phyloP scores from a whole-genome alignment of 208 protist species.

The Porcisia hertigi region DNA sequence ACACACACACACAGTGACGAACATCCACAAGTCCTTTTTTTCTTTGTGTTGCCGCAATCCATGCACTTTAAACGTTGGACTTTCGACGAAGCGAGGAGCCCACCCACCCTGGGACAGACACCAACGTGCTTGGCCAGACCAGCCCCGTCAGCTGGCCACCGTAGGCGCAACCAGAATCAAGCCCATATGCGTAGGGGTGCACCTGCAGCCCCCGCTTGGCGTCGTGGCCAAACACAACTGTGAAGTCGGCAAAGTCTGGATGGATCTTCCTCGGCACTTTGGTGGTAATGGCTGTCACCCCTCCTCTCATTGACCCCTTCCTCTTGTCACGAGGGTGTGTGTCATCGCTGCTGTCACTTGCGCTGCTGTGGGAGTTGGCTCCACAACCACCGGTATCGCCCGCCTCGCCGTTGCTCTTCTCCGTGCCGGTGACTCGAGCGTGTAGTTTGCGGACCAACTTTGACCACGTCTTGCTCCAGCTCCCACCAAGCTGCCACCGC shows the following conservation, averaged over 20 bases:
- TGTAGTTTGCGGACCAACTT: slow-evolving; percentile 24
- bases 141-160: slow-evolving; percentile 61
- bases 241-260: slow-evolving; percentile 24
- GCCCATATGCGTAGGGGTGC: slow-evolving; percentile 60
- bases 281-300: neutral
- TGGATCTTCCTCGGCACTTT: slow-evolving; percentile 14
- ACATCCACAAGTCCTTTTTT: neutral
- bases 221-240: slow-evolving; percentile 78
- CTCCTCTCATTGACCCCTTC: slow-evolving; percentile 1
- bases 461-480: slow-evolving; percentile 55
- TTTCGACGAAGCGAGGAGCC: slow-evolving; percentile 9
- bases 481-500: slow-evolving; percentile 28
- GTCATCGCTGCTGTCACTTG: neutral
- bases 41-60: neutral
- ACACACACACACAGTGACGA: no score
- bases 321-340: neutral
- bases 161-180: slow-evolving; percentile 78
- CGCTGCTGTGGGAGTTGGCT: neutral
- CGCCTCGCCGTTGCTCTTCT: neutral
- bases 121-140: slow-evolving; percentile 46
- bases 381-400: neutral
- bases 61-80: slow-evolving; percentile 23
- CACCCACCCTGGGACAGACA: slow-evolving; percentile 55
- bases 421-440: neutral
- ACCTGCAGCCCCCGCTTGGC: slow-evolving; percentile 67